Evolutionary conservation across 208 protist species (phyloP), one percentile per base, ranked within the genome.

Genomic region (Wallacemonas sp.): DNA sequence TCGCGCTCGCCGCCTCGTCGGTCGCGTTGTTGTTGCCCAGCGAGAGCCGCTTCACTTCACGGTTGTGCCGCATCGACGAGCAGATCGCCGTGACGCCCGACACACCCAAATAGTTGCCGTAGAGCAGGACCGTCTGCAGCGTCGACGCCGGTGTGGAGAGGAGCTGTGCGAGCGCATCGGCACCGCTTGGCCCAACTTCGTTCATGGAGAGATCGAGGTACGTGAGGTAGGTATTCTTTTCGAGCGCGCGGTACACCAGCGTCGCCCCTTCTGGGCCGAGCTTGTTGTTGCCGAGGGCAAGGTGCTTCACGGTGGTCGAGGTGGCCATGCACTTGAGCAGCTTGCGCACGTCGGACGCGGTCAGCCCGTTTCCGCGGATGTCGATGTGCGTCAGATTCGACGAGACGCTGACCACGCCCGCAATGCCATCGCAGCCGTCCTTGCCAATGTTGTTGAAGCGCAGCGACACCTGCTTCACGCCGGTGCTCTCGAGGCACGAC

Each of bases 381-480:
- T 97, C 92, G 23, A 97, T 55, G 32, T 79, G 32, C 30, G 69
- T 61, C 17, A 97, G 49, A n/a, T 79, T 87, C 52, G 83, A 67
- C 9, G 83, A 93, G 1, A 91, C 60, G 49, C 82, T 92, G 32
- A 94, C 79, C 19, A 94, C 79, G 26, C 61, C 80, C 12, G 89
- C 87, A n/a, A 97, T 63, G 1, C 79, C 87, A 30, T 97, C 88
- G 61, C 87, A 92, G n/a, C 92, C 92, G 34, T 95, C 88, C 60
- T 85, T 88, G 24, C 89, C 92, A 68, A 97, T 93, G 71, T 92
- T 78, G 64, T 97, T 97, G 81, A 87, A 95, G 26, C 92, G 80
- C 30, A 97, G 64, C 8, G 91, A 48, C 17, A 93, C 72, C 57
- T 95, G 80, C 43, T 63, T 76, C 38, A 92, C 88, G 0, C 77